phyloP scores from a whole-genome alignment of 2,329 filamentous ascomycete genomes.

The Fusarium tupiense region DNA sequence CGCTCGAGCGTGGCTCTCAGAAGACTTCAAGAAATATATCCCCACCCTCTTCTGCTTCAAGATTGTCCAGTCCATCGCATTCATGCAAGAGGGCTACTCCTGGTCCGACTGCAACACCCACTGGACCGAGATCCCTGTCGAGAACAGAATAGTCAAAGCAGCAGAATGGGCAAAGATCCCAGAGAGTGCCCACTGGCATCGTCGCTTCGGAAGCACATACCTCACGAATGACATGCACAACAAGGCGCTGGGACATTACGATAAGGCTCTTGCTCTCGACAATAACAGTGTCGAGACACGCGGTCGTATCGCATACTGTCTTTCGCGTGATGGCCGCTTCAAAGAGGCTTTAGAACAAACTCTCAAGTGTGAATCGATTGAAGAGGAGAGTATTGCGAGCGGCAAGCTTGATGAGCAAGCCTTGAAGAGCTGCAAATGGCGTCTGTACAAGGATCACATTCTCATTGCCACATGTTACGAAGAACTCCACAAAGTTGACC shows the following conservation, averaged over 20 bases:
- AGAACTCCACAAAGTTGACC: constrained; percentile 45
- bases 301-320: constrained; percentile 54
- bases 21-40: constrained; percentile 49
- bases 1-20: constrained; percentile 51
- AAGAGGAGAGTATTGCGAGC: constrained; percentile 44
- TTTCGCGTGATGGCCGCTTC: constrained; percentile 50
- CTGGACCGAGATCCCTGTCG: constrained; percentile 50
- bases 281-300: constrained; percentile 51
- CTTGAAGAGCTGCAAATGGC: constrained; percentile 48
- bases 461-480: constrained; percentile 52
- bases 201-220: constrained; percentile 54
- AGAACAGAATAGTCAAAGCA: constrained; percentile 50
- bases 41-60: constrained; percentile 55
- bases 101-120: constrained; percentile 50
- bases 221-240: constrained; percentile 49
- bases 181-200: constrained; percentile 51
- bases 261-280: constrained; percentile 50
- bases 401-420: constrained; percentile 39
- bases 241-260: constrained; percentile 50
- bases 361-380: constrained; percentile 50
- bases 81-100: constrained; percentile 50
- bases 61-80: constrained; percentile 54
- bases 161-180: constrained; percentile 50
- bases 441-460: constrained; percentile 54
- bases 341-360: constrained; percentile 49